These are phyloP conservation scores for Penicillium ucsense DNA, from an alignment of 495 filamentous ascomycete genomes.

Conservation along the genomic window DNA sequence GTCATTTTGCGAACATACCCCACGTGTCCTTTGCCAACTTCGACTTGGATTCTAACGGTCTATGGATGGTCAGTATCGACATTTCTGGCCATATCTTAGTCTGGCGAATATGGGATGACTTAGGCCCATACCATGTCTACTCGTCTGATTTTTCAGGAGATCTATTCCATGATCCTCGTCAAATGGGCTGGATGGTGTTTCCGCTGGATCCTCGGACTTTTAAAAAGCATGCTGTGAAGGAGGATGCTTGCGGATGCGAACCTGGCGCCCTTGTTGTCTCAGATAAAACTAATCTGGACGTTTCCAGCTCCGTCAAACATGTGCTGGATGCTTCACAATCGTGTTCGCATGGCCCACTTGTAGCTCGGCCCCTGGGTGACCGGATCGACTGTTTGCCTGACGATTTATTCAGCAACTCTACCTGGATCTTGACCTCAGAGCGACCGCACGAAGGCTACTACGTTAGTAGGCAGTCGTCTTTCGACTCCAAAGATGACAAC, in stretches of 20 bases:
- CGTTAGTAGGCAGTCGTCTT: too few relatives aligned
- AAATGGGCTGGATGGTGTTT: slow-evolving; percentile 40
- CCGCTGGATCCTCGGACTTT: slow-evolving; percentile 42
- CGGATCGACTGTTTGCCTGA: slow-evolving; percentile 5
- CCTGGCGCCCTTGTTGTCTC: slow-evolving; percentile 13
- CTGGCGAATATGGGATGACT: slow-evolving; percentile 53
- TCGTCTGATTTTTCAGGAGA: slow-evolving; percentile 14
- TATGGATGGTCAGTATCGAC: slow-evolving; percentile 65
- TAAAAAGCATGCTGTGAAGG: slow-evolving; percentile 17
- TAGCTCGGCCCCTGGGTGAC: background rate
- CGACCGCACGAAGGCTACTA: too few relatives aligned
- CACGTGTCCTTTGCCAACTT: slow-evolving; percentile 63
- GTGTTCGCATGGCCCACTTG: background rate
- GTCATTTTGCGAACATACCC: slow-evolving; percentile 62
- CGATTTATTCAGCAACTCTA: slow-evolving; percentile 15
- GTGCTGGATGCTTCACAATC: slow-evolving; percentile 21
- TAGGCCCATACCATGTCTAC: slow-evolving; percentile 20
- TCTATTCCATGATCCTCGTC: slow-evolving; percentile 4
- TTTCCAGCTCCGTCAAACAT: slow-evolving; percentile 16
- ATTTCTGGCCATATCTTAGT: slow-evolving; percentile 56
- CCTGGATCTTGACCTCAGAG: too few relatives aligned
- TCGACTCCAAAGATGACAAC: too few relatives aligned
- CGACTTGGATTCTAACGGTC: slow-evolving; percentile 50
- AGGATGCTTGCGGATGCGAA: slow-evolving; percentile 39
- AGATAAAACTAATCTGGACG: slow-evolving; percentile 17